Base-by-base conservation (phyloP, 257 asterid genomes). In the Capsicum baccatum region DNA sequence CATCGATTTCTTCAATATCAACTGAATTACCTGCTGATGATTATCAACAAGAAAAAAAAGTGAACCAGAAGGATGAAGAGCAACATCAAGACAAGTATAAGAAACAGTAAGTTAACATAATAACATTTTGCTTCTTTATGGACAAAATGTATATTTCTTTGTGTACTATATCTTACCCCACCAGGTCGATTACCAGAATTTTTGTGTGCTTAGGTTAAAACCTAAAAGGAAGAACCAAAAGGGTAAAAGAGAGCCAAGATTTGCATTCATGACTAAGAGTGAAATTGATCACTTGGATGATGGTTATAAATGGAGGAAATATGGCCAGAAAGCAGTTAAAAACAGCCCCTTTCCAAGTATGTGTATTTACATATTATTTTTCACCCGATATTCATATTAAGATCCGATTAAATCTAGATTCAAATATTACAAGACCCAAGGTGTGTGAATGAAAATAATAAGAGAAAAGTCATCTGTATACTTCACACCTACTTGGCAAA, bases 241-340 rank as follows among this genome's bases (percentile, higher is more conserved):
- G 86, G 89, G 91, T 91, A 86, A 89, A 90, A 97, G 89, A 81
- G 95, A 94, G 69, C 90, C 96, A 81, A 91, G 98, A 92, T 92
- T 92, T 90, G 98, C 99, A 86, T 97, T 97, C 97, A 88, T 91
- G 96, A 97, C 98, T 39, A 95, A 97, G 97, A 94, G 95, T 85
- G 97, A 93, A 47, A 86, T 93, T 37, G 98, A 96, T 90, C 90
- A 93, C 83, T 89, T 96, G 90, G 99, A 96, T 84, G 99, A 96
- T 91, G 98, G 99, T 4, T 96, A 83, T 85, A 91, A 95, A 93
- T 96, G 98, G 98, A 92, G 98, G 87, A 96, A 96, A 90, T 96
- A 94, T 87, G 99, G 98, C 81, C 98, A 93, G 84, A 96, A 96
- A 88, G 97, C 98, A n/a, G 98, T 96, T 8, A 96, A 96, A 86